Evolutionary conservation across 2,329 filamentous ascomycete species (phyloP).

Genomic region (Ophiosphaerella narmari): DNA sequence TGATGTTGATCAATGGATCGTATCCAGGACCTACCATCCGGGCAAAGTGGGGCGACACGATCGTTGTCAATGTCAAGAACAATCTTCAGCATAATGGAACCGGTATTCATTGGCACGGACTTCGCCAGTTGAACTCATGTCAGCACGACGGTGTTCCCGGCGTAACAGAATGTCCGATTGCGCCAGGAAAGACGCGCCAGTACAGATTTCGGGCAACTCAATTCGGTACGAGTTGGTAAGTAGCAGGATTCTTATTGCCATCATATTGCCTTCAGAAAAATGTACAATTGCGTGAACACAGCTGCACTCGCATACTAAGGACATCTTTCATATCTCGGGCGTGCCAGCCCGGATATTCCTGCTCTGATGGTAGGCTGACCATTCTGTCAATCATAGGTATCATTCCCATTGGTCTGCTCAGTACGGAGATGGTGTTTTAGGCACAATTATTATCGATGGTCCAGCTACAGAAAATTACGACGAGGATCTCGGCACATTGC

Average conservation of each 20-base stretch:
- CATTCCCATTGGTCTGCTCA: conserved; percentile 48
- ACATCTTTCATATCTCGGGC: too few relatives aligned
- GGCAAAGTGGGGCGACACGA: conserved; percentile 46
- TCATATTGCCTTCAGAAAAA: too few relatives aligned
- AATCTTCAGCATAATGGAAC: conserved; percentile 52
- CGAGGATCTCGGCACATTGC: conserved; percentile 63
- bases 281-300: too few relatives aligned
- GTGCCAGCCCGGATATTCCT: too few relatives aligned
- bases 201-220: conserved; percentile 63
- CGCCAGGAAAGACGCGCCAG: conserved; percentile 60
- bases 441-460: conserved; percentile 48
- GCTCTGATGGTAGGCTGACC: too few relatives aligned
- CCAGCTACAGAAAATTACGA: conserved; percentile 56
- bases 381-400: neutral
- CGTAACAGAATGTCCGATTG: conserved; percentile 65
- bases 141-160: conserved; percentile 63
- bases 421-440: conserved; percentile 51
- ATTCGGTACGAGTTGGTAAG: conserved; percentile 53
- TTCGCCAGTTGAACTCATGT: conserved; percentile 44
- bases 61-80: conserved; percentile 48
- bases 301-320: too few relatives aligned
- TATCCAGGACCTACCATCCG: conserved; percentile 64
- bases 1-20: conserved; percentile 56
- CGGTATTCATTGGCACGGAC: conserved; percentile 58
- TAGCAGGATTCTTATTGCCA: neutral